A percentile compares a stretch with the other conserved stretches of the same genome.
These are phyloP conservation scores for Calocybe indica DNA, from an alignment of 768 basidiomycete species.

Conservation along the genomic window DNA sequence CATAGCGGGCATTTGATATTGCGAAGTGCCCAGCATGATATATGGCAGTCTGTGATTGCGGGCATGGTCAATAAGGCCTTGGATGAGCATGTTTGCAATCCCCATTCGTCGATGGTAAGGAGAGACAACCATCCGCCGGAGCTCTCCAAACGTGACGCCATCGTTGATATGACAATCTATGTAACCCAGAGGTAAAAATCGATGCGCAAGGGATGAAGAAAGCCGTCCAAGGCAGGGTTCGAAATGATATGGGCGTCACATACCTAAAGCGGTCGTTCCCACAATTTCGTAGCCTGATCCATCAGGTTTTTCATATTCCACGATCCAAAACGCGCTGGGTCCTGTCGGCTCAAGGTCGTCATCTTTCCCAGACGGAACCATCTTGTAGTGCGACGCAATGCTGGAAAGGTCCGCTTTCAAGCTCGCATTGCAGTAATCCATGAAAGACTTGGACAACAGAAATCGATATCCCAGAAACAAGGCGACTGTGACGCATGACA, in stretches of 20 bases:
- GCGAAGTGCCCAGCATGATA: slow-evolving; percentile 1
- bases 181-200: too few species aligned
- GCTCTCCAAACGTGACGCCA: slow-evolving; percentile 1
- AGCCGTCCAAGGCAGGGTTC: too few species aligned
- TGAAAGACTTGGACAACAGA: slow-evolving; percentile 6
- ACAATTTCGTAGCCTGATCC: slow-evolving; percentile 9
- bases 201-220: too few species aligned
- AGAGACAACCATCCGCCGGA: slow-evolving; percentile 10
- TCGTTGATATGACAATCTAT: slow-evolving; percentile 5
- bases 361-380: not conserved
- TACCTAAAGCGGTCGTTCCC: slow-evolving; percentile 15
- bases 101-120: slow-evolving; percentile 9
- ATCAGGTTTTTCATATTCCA: slow-evolving; percentile 10
- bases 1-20: slow-evolving; percentile 5
- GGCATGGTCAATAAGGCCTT: slow-evolving; percentile 5
- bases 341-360: slow-evolving; percentile 2
- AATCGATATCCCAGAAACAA: slow-evolving; percentile 10
- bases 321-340: slow-evolving; percentile 18
- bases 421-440: not conserved
- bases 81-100: slow-evolving; percentile 5
- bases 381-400: slow-evolving; percentile 12
- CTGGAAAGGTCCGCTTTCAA: slow-evolving; percentile 15
- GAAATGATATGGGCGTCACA: not conserved
- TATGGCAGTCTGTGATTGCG: not conserved
- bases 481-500: not conserved